phyloP scores from a whole-genome alignment of 495 filamentous ascomycete genomes.

The Penicillium chermesinum region DNA sequence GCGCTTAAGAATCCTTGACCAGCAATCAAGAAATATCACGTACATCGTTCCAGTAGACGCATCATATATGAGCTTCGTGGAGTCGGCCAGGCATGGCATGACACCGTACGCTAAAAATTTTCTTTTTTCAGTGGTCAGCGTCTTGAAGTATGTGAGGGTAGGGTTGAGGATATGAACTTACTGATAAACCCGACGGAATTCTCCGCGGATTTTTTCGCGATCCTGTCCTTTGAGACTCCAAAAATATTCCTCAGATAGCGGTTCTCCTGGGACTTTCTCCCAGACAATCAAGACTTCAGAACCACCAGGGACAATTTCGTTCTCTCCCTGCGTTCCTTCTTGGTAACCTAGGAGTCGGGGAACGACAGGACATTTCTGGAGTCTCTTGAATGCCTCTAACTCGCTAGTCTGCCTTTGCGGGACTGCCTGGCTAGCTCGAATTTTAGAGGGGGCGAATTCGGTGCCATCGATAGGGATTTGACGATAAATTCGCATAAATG shows the following conservation, averaged over 20 bases:
- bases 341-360: slow-evolving; percentile 7
- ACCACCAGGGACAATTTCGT: slow-evolving; percentile 7
- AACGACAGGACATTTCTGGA: slow-evolving; percentile 6
- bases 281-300: slow-evolving; percentile 6
- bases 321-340: slow-evolving; percentile 1
- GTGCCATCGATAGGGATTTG: slow-evolving; percentile 13
- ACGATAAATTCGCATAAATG: slow-evolving; percentile 12
- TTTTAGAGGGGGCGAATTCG: neutral
- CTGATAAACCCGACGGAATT: slow-evolving; percentile 5
- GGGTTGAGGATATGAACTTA: too few relatives aligned
- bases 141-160: too few relatives aligned
- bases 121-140: too few relatives aligned
- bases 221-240: slow-evolving; percentile 5
- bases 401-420: neutral
- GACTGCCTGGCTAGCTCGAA: slow-evolving; percentile 6
- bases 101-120: too few relatives aligned
- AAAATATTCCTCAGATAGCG: slow-evolving; percentile 5
- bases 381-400: slow-evolving; percentile 1
- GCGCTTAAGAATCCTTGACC: too few relatives aligned
- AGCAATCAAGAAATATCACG: too few relatives aligned
- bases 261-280: slow-evolving; percentile 11
- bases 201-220: slow-evolving; percentile 2
- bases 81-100: too few relatives aligned
- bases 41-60: too few relatives aligned
- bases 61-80: too few relatives aligned